phyloP scores from a whole-genome alignment of 1,284 basidiomycete species.

The Coniferiporia sulphurascens region DNA sequence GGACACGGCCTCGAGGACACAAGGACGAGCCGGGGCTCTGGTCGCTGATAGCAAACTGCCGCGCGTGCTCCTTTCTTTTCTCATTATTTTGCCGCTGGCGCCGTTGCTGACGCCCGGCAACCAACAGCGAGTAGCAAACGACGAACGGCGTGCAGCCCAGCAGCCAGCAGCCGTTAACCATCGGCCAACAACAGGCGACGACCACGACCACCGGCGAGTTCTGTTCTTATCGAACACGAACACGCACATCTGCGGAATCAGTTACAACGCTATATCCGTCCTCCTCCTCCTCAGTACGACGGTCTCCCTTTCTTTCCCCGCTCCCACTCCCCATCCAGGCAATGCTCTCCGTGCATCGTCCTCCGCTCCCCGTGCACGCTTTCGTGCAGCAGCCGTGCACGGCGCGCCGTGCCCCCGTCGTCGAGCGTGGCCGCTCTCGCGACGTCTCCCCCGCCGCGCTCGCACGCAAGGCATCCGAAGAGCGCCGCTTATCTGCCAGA shows the following conservation, averaged over 20 bases:
- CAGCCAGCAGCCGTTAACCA: background rate
- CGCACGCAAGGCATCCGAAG: constrained; percentile 45
- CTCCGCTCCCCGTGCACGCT: background rate
- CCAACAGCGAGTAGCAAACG: too few relatives aligned
- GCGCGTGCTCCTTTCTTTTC: too few relatives aligned
- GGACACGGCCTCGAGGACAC: too few relatives aligned
- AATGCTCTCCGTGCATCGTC: constrained; percentile 15
- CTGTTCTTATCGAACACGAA: background rate
- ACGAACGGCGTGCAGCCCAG: too few relatives aligned
- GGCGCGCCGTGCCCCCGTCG: constrained; percentile 6
- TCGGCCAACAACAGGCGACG: background rate
- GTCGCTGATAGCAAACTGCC: too few relatives aligned
- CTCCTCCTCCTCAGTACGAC: background rate
- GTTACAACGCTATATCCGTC: background rate
- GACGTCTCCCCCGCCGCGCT: constrained; percentile 42
- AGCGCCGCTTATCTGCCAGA: constrained; percentile 28
- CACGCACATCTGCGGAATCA: background rate
- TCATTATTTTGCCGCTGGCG: too few relatives aligned
- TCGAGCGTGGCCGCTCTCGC: constrained; percentile 42
- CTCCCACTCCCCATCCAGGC: background rate
- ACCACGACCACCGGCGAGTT: background rate
- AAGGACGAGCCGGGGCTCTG: too few relatives aligned
- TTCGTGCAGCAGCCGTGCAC: background rate
- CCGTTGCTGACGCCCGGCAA: too few relatives aligned
- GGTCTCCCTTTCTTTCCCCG: background rate